Base-by-base conservation (phyloP, 805 yeast species). In the Hanseniaspora mollemarum region DNA sequence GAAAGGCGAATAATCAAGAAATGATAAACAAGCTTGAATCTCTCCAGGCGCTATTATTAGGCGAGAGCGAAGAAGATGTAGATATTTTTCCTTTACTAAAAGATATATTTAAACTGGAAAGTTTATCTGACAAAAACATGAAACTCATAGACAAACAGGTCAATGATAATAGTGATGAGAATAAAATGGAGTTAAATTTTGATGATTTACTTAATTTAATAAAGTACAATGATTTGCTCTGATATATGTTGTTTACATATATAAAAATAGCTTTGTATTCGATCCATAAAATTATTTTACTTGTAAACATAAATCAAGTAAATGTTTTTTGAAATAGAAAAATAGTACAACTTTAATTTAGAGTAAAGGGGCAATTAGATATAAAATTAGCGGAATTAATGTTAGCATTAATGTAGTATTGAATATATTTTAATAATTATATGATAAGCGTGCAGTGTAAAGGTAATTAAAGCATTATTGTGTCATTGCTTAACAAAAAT, bases 21-120 rank as follows among this genome's bases (percentile, higher is more conserved):
- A 45, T 45, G 37, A 45, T 45, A 1, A 21, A 15, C 10, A 45
- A 37, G 31, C 18, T 45, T 6, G 22, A 18, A 5, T 18, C 19
- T 9, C 36, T 45, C 4, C 39, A 45, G 9, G 37, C 32, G 1
- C 24, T 21, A 13, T 24, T 43, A 2, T 21, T 24, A 28, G 31
- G 29, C 12, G 12, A 18, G 7, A 6, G 16, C 2, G 29, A 25
- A 21, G 9, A 25, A 1, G 29, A 36, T 18, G 19, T 13, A 7
- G 25, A 31, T 19, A 15, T 45, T 5, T 4, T 21, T 19, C 19
- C 18, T 10, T 24, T 36, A 10, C 15, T 45, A n/a, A 45, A 38
- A 8, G 37, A 37, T 6, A 45, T 45, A 33, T 45, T 45, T 13
- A 36, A 38, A 28, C 19, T 45, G n/a, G 49, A 45, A 37, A 35